Conservation (phyloP, 345 rosid species). For the Pseudoturritis turrita region DNA sequence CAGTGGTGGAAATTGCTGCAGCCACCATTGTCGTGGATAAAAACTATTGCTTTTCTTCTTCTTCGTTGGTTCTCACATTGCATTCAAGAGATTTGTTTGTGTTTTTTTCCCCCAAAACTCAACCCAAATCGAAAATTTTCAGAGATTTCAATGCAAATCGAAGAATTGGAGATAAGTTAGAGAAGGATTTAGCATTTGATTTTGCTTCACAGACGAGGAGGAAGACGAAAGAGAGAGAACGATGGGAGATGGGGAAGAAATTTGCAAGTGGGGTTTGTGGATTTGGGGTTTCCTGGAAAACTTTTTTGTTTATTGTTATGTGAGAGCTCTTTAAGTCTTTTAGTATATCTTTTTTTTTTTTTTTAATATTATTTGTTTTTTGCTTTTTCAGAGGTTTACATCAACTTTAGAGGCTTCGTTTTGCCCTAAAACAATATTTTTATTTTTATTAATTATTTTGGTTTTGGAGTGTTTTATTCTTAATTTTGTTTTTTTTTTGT, state of each 20-base stretch:
- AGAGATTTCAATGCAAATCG: slow-evolving; percentile 18
- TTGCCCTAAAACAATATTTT: slow-evolving; percentile 18
- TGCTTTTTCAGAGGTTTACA: slow-evolving; percentile 27
- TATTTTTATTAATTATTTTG: background rate
- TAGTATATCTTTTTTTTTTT: background rate
- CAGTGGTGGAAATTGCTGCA: slow-evolving; percentile 41
- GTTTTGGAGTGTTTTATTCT: slow-evolving; percentile 22
- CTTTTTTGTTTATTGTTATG: background rate
- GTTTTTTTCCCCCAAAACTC: background rate
- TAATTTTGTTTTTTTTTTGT: background rate
- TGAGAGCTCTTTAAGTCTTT: slow-evolving; percentile 25
- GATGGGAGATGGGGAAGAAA: slow-evolving; percentile 31
- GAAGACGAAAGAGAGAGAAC: slow-evolving; percentile 26
- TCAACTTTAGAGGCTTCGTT: slow-evolving; percentile 22
- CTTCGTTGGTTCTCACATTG: slow-evolving; percentile 46
- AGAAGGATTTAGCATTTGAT: slow-evolving; percentile 16
- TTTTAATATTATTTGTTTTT: slow-evolving; percentile 7
- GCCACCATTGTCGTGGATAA: slow-evolving; percentile 56
- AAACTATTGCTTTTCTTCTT: slow-evolving; percentile 6
- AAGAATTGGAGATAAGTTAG: background rate
- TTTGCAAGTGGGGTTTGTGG: slow-evolving; percentile 34
- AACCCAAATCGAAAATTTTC: background rate
- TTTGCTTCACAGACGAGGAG: slow-evolving; percentile 20
- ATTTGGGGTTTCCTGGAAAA: slow-evolving; percentile 39
- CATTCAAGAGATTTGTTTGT: slow-evolving; percentile 20